These are phyloP conservation scores for Russula brevipes DNA, from an alignment of 768 basidiomycete genomes.

Conservation along the genomic window DNA sequence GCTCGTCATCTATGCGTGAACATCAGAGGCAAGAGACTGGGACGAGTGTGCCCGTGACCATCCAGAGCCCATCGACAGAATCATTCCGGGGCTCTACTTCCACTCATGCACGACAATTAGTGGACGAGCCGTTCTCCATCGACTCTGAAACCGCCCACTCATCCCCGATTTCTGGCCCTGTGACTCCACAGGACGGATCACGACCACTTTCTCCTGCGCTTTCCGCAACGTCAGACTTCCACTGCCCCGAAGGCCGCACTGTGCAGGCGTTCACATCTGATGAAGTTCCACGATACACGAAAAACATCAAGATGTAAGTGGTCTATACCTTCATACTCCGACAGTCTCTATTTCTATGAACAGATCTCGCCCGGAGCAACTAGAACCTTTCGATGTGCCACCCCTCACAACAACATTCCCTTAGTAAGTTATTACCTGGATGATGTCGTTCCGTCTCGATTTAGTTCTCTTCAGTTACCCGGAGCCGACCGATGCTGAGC, in stretches of 20 bases:
- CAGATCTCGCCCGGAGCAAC: conserved; percentile 1
- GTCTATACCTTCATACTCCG: background rate
- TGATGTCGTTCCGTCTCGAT: background rate
- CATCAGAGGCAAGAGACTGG: background rate
- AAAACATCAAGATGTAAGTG: background rate
- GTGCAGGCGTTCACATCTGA: conserved; percentile 1
- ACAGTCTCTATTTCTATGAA: background rate
- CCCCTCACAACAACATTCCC: background rate
- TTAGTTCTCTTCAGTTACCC: background rate
- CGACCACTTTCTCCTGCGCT: background rate
- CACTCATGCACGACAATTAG: background rate
- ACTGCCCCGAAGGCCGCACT: background rate
- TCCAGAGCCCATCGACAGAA: conserved; percentile 8
- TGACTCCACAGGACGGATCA: background rate
- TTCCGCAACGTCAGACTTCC: background rate
- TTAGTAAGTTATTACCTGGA: background rate
- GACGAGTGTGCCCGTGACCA: background rate
- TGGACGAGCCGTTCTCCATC: background rate
- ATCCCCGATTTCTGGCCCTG: background rate
- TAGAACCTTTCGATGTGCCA: background rate
- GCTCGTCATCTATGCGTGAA: background rate
- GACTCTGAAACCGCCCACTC: background rate
- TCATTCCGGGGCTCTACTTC: background rate
- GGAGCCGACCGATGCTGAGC: background rate
- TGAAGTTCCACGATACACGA: conserved; percentile 11